Evolutionary conservation across 2,329 filamentous ascomycete species (phyloP).

Genomic region (Stagonosporopsis cucurbitacearum): DNA sequence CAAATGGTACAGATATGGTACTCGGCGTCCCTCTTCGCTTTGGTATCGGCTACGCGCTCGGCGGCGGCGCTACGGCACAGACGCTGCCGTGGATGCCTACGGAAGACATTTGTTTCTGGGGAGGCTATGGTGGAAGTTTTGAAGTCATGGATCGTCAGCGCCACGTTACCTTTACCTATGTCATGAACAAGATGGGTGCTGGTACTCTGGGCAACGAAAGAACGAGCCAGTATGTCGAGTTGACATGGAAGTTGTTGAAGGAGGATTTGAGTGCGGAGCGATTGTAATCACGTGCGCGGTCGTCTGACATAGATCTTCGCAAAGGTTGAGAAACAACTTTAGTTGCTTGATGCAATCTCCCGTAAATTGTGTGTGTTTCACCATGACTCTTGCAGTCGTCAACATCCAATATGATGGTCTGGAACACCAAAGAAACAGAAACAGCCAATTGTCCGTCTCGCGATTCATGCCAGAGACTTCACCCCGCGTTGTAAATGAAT

Average conservation of each 20-base stretch:
- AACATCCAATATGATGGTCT: background rate
- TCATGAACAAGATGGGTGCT: background rate
- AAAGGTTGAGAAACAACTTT: background rate
- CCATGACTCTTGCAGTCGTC: background rate
- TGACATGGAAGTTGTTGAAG: background rate
- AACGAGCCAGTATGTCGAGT: background rate
- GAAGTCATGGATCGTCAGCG: background rate
- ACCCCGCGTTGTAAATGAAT: background rate
- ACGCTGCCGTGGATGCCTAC: background rate
- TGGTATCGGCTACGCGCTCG: slow-evolving; percentile 19
- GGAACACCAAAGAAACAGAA: background rate
- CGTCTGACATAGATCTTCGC: background rate
- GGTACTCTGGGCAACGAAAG: background rate
- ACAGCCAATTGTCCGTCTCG: background rate
- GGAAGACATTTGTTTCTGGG: background rate
- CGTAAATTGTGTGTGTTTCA: background rate
- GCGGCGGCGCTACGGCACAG: background rate
- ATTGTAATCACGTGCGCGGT: background rate
- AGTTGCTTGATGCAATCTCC: background rate
- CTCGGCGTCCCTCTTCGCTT: background rate
- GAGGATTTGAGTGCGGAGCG: background rate
- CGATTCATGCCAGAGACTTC: background rate
- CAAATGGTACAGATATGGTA: slow-evolving; percentile 13
- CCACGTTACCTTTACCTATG: background rate
- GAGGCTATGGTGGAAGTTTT: background rate